A percentile compares a stretch with the other conserved stretches of the same genome.
Evolutionary conservation across 331 rosid genomes (phyloP).

Genomic region (Telfairia occidentalis): DNA sequence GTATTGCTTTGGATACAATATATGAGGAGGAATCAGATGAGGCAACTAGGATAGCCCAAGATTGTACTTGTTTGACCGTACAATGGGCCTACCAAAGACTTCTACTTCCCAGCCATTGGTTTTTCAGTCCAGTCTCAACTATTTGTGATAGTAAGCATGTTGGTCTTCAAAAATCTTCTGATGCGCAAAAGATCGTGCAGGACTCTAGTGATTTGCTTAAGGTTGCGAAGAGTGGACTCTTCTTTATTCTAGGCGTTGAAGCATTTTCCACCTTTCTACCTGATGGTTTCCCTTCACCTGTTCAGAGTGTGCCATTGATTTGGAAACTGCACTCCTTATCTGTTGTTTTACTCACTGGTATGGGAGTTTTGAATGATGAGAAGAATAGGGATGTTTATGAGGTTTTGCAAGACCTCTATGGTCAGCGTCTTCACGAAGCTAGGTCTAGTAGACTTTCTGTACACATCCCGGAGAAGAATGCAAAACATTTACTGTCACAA

Average conservation of each 20-base stretch:
- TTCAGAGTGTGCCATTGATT: conserved; percentile 55
- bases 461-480: conserved; percentile 5
- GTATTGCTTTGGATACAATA: conserved; percentile 46
- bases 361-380: conserved; percentile 65
- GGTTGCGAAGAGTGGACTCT: conserved; percentile 67
- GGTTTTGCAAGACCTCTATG: conserved; percentile 82
- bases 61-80: conserved; percentile 27
- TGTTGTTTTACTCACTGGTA: conserved; percentile 68
- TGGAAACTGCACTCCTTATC: conserved; percentile 91
- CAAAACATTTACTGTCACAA: conserved; percentile 9
- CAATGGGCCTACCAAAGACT: conserved; percentile 89
- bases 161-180: conserved; percentile 35
- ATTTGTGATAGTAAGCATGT: conserved; percentile 37
- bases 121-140: conserved; percentile 76
- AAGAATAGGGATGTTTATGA: conserved; percentile 55
- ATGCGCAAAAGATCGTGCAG: conserved; percentile 22
- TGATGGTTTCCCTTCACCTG: conserved; percentile 41
- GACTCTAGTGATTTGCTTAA: conserved; percentile 38
- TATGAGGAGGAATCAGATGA: conserved; percentile 69
- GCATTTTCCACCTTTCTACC: conserved; percentile 53
- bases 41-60: conserved; percentile 23
- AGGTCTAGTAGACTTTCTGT: conserved; percentile 24
- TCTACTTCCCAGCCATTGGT: conserved; percentile 75
- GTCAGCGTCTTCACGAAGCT: conserved; percentile 52
- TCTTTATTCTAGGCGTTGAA: conserved; percentile 78